Evolutionary conservation across 108 stramenopile genomes (phyloP).

Genomic region (Nitzschia sp.): DNA sequence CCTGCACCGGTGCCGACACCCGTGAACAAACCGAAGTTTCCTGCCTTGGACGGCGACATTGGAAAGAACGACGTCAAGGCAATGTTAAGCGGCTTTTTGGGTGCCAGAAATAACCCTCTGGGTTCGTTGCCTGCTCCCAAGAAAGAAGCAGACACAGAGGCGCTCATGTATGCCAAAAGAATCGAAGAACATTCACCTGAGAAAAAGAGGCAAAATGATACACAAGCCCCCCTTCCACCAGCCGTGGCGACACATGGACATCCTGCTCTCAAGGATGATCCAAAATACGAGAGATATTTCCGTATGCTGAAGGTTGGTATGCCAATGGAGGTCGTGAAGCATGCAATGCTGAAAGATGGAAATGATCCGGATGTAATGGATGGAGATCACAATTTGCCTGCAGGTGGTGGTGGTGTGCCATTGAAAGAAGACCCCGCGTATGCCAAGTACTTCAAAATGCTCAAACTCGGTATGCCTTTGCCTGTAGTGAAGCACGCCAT

Average conservation of each 20-base stretch:
- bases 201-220: neutral
- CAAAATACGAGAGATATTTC: conserved; percentile 72
- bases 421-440: conserved; percentile 81
- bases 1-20: conserved; percentile 1
- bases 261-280: conserved; percentile 76
- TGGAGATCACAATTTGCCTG: conserved; percentile 71
- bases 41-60: neutral
- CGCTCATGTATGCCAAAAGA: conserved; percentile 14
- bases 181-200: conserved; percentile 7
- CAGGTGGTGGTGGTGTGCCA: conserved; percentile 42
- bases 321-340: conserved; percentile 80
- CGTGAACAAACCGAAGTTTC: conserved; percentile 2
- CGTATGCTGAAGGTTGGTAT: conserved; percentile 86
- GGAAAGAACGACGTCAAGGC: conserved; percentile 31
- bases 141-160: conserved; percentile 21
- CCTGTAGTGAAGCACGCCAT: conserved; percentile 89
- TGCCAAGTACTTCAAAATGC: conserved; percentile 89
- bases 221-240: conserved; percentile 10
- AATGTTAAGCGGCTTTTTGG: conserved; percentile 34
- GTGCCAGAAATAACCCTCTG: conserved; percentile 19
- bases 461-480: conserved; percentile 85
- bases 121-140: conserved; percentile 17
- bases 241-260: conserved; percentile 16
- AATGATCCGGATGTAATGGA: conserved; percentile 85
- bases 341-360: conserved; percentile 83